phyloP scores from a whole-genome alignment of 129 eudicot species.

The Saposhnikovia divaricata region DNA sequence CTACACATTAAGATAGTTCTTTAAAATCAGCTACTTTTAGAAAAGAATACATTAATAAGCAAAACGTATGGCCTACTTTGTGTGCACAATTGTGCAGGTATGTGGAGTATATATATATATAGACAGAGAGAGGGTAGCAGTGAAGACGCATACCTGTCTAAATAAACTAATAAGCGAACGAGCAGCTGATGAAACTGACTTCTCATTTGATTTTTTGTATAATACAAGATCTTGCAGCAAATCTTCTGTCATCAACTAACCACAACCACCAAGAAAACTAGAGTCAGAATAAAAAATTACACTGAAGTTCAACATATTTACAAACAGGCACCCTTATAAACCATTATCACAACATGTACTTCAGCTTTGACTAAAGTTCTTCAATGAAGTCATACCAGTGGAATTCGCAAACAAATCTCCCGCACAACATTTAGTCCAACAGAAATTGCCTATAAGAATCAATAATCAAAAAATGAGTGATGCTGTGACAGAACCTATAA shows the following conservation, averaged over 20 bases:
- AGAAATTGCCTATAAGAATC: constrained; percentile 75
- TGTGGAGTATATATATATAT: not conserved
- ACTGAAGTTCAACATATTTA: not conserved
- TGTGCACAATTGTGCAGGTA: too few relatives aligned
- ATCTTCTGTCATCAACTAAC: constrained; percentile 91
- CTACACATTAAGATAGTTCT: constrained; percentile 29
- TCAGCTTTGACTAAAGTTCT: not conserved
- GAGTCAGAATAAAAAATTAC: not conserved
- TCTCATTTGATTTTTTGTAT: constrained; percentile 82
- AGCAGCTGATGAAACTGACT: constrained; percentile 91
- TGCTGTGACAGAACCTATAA: not conserved
- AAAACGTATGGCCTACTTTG: not conserved
- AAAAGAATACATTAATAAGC: not conserved
- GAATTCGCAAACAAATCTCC: constrained; percentile 91
- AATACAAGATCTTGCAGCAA: constrained; percentile 94
- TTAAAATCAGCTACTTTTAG: constrained; percentile 8
- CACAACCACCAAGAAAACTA: constrained; percentile 10
- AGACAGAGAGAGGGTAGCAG: not conserved
- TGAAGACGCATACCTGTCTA: constrained; percentile 56
- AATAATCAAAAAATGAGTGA: not conserved
- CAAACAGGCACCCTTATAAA: not conserved
- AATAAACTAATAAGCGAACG: constrained; percentile 85
- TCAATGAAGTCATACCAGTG: constrained; percentile 48
- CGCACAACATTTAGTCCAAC: constrained; percentile 95
- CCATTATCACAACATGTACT: not conserved